Conservation (phyloP, 2,329 filamentous ascomycete species). For the Aspergillus sp. region DNA sequence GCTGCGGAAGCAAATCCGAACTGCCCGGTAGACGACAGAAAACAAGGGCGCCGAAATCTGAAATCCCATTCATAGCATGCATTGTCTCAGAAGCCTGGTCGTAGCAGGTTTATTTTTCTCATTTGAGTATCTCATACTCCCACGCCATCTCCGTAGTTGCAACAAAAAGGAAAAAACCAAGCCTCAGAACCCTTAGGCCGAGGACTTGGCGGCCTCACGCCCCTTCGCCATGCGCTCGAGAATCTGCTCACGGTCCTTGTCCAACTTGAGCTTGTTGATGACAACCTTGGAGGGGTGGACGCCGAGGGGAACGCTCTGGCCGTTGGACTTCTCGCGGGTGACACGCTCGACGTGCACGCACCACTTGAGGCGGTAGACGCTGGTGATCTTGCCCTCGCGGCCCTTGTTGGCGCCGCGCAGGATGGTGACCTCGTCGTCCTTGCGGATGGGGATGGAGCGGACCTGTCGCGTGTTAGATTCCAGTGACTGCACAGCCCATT, state of each 20-base stretch:
- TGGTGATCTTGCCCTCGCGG: slow-evolving; percentile 80
- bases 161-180: slow-evolving; percentile 41
- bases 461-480: not conserved
- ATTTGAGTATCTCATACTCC: slow-evolving; percentile 12
- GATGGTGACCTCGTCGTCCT: not conserved
- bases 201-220: slow-evolving; percentile 21
- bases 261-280: slow-evolving; percentile 96
- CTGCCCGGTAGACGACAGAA: not conserved
- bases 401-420: slow-evolving; percentile 80
- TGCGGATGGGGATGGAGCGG: not conserved
- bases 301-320: slow-evolving; percentile 88
- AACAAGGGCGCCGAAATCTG: slow-evolving; percentile 4
- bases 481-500: too few species aligned
- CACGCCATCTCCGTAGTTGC: slow-evolving; percentile 10
- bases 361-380: slow-evolving; percentile 98
- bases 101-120: slow-evolving; percentile 11
- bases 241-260: slow-evolving; percentile 44
- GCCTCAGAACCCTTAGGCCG: slow-evolving; percentile 4
- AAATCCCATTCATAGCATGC: slow-evolving; percentile 12
- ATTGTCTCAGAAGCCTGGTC: slow-evolving; percentile 10
- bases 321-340: slow-evolving; percentile 92
- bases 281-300: slow-evolving; percentile 95
- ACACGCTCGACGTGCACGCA: slow-evolving; percentile 95
- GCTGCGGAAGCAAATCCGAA: slow-evolving; percentile 1
- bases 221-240: slow-evolving; percentile 40